A percentile compares a stretch with the other conserved stretches of the same genome.
Conservation (phyloP, 2,329 filamentous ascomycete species). For the Exophiala aquamarina region DNA sequence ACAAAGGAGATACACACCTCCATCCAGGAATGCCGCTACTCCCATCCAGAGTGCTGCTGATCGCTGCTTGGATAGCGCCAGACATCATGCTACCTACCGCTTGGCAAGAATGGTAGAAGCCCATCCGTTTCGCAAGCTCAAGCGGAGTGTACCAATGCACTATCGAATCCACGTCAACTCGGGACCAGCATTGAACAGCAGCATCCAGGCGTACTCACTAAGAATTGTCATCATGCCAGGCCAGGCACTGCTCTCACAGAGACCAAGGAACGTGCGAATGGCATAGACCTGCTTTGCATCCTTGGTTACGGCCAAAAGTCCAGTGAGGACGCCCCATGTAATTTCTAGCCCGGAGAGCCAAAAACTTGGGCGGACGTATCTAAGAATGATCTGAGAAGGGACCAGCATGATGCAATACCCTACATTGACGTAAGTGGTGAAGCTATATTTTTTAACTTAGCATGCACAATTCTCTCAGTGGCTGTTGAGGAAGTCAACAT, state of each 20-base stretch:
- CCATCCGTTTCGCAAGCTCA: slow-evolving; percentile 38
- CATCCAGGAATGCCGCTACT: slow-evolving; percentile 30
- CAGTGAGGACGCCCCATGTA: slow-evolving; percentile 37
- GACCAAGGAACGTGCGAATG: slow-evolving; percentile 35
- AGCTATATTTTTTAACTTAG: slow-evolving; percentile 15
- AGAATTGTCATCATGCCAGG: slow-evolving; percentile 36
- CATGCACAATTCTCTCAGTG: too few relatives aligned
- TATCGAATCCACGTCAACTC: too few relatives aligned
- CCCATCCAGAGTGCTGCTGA: slow-evolving; percentile 30
- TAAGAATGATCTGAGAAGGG: slow-evolving; percentile 42
- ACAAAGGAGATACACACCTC: slow-evolving; percentile 15
- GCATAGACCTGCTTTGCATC: slow-evolving; percentile 35
- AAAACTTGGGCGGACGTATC: slow-evolving; percentile 32
- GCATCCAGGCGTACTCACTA: slow-evolving; percentile 3
- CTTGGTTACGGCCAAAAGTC: slow-evolving; percentile 29
- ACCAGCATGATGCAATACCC: slow-evolving; percentile 40
- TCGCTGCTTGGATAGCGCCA: slow-evolving; percentile 38
- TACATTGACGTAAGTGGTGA: slow-evolving; percentile 43
- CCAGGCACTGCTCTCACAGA: slow-evolving; percentile 36
- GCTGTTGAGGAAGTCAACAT: too few relatives aligned
- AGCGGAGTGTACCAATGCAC: slow-evolving; percentile 42
- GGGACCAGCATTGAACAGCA: too few relatives aligned
- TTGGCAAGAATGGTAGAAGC: slow-evolving; percentile 37
- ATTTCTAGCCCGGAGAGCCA: slow-evolving; percentile 35
- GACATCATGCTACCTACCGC: slow-evolving; percentile 38